A percentile compares a stretch with the other conserved stretches of the same genome.
Conservation (phyloP, 495 filamentous ascomycete genomes). For the Gamarada debralockiae region DNA sequence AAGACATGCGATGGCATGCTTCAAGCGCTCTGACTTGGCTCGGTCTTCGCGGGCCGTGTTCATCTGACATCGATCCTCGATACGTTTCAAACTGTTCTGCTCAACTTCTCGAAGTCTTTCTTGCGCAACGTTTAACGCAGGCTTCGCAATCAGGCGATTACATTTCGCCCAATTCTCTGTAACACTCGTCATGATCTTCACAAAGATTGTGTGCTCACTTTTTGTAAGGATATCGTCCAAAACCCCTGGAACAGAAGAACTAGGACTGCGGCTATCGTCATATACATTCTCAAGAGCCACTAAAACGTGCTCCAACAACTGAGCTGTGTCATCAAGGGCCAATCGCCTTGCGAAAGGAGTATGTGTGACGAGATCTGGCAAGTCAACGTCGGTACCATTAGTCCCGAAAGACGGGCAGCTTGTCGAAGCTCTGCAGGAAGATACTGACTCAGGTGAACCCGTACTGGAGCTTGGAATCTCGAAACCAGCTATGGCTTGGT, state of each 20-base stretch:
- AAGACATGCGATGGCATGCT: conserved; percentile 7
- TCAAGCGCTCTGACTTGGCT: neutral
- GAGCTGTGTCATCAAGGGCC: neutral
- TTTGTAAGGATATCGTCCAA: conserved; percentile 4
- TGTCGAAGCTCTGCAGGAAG: conserved; percentile 4
- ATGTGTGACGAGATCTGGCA: conserved; percentile 1
- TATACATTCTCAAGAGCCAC: neutral
- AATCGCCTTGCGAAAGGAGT: neutral
- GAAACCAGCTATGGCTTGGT: too few species aligned
- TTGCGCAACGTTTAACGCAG: conserved; percentile 6
- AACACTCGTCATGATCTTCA: conserved; percentile 14
- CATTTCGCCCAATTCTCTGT: conserved; percentile 11
- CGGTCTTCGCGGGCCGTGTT: conserved; percentile 2
- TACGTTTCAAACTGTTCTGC: conserved; percentile 6
- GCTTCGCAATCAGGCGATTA: conserved; percentile 8
- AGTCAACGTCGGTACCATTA: conserved; percentile 8
- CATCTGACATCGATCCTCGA: conserved; percentile 9
- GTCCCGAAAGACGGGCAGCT: conserved; percentile 4
- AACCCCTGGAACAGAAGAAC: conserved; percentile 5
- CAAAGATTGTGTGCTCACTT: conserved; percentile 2
- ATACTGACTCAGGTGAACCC: conserved; percentile 8
- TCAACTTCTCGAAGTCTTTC: conserved; percentile 13
- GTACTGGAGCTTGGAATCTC: too few species aligned
- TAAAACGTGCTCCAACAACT: neutral
- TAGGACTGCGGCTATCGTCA: neutral